Evolutionary conservation across 1,284 basidiomycete species (phyloP), one percentile per base, ranked within the genome.

Genomic region (Takashimella tepidaria): DNA sequence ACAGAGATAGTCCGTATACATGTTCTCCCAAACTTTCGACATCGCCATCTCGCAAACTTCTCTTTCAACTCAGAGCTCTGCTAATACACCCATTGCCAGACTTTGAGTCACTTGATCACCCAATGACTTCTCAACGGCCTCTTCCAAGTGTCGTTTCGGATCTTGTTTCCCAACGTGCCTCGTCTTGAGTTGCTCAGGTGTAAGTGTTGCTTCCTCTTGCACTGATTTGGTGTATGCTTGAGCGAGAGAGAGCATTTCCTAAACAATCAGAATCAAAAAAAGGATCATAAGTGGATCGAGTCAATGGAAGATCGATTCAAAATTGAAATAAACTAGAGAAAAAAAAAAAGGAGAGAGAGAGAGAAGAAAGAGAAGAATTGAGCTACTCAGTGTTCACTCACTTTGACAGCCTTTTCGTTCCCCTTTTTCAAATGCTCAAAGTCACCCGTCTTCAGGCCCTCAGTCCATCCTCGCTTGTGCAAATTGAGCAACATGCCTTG

Each of bases 401-500:
- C 92, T 82, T 93, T 91, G 78, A 97, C 90, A 41, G 89, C 85
- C 68, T 85, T 86, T 76, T 96, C 91, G 68, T 96, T 96, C 27
- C 78, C 79, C 74, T 88, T 83, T 68, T 90, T 89, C 74, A 91
- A 87, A 52, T 82, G 75, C 75, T 88, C 83, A 77, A 96, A 96
- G 76, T 97, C 91, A 53, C 84, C 82, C 67, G 97, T 71, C 73
- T 88, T 90, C 62, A 98, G 79, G 3, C 92, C 93, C 74, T 97
- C 92, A 6, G 93, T 97, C 92, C 92, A 98, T 68, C 95, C 93
- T 66, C 91, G 82, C 76, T 96, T 97, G 79, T 97, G 93, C 66
- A 98, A 78, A 74, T 97, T 97, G 85, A 96, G 89, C 62, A 98
- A 76, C 92, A 98, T 98, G n/a, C 88, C 84, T 73, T 98, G 92